Conservation (phyloP, 2,329 filamentous ascomycete species). For the Fusarium verrucosum region DNA sequence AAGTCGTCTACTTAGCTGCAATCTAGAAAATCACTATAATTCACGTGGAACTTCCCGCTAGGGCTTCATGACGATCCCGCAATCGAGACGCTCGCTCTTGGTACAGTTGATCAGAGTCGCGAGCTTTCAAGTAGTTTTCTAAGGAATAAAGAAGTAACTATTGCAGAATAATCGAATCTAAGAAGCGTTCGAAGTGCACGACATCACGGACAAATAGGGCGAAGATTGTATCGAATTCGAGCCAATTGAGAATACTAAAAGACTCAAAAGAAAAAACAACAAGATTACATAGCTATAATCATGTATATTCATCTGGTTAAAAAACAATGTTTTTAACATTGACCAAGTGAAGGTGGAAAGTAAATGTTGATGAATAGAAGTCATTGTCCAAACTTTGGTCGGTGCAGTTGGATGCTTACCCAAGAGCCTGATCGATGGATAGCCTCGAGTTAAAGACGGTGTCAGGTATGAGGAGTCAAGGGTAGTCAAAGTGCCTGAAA, state of each 20-base stretch:
- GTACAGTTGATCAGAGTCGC: not conserved
- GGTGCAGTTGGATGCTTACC: no score
- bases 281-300: not conserved
- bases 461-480: no score
- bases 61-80: not conserved
- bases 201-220: not conserved
- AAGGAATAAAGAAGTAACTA: not conserved
- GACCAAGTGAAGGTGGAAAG: no score
- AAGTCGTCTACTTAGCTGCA: not conserved
- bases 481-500: no score
- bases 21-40: not conserved
- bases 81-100: not conserved
- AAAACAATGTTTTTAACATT: no score
- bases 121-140: not conserved
- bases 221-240: not conserved
- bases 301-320: no score
- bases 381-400: no score
- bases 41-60: not conserved
- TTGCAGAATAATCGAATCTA: not conserved
- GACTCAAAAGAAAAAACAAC: not conserved
- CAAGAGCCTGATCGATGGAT: no score
- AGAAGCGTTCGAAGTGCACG: not conserved
- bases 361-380: no score
- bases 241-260: not conserved
- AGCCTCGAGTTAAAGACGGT: no score